Evolutionary conservation across 2,329 filamentous ascomycete species (phyloP), one percentile per base, ranked within the genome.

Genomic region (Clonostachys rosea): DNA sequence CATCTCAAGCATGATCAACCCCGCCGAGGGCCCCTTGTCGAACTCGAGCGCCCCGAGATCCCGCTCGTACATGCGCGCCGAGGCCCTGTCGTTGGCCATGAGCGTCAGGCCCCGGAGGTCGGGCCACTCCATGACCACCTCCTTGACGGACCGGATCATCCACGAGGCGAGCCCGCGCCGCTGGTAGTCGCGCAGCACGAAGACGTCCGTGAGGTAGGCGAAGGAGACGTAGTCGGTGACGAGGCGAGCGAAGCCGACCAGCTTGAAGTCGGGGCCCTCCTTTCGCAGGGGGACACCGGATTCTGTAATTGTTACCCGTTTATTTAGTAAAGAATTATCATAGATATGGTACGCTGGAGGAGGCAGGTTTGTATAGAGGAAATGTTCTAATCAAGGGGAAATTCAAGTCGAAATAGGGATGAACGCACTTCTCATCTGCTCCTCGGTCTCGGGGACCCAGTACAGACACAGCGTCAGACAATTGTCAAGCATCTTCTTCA

Each of bases 161-260:
- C 83, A 89, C 40, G 69, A 75, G 4, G 81, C 86, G 2, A 89
- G 68, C 0, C 86, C 84, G 10, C 72, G 68, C 5, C 78, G 74
- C 58, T 85, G 83, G 55, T 81, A 78, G 37, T 75, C 71, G 1
- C 76, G 69, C 4, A 80, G 60, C 18, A 89, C 69, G 60, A 85
- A 89, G 17, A 88, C 80, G 56, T 89, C 86, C 24, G 84, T 85
- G 46, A 73, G 65, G 49, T 87, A 90, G 34, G 78, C 83, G 54
- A 88, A 81, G 0, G 84, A 86, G 42, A 81, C 74, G 56, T 79
- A 76, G 63, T 90, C 87, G 9, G 86, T 90, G 45, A 89, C 68
- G n/a, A 87, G 62, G 34, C 86, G 67, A 42, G 66, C 64, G 47
- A 73, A 63, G 47, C 70, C 70, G 45, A 69, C 63, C 57, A 73